These are phyloP conservation scores for Sechiopsis laciniata DNA, from an alignment of 306 rosid species.

Conservation along the genomic window DNA sequence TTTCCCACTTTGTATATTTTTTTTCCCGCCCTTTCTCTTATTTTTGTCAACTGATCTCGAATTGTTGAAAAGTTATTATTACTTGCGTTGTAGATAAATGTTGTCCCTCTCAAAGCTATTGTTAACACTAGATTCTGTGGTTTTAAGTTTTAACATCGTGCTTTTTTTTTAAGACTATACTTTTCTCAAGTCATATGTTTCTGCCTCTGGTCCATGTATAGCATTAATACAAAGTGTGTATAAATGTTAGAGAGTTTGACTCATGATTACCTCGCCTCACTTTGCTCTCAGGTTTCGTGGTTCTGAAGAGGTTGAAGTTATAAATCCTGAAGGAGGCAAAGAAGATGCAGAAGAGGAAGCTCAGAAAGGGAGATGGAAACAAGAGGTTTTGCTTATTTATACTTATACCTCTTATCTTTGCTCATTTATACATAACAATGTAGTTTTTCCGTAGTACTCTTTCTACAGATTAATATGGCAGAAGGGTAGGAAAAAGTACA, in stretches of 20 bases:
- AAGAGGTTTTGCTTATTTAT: slow-evolving; percentile 44
- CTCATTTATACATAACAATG: background rate
- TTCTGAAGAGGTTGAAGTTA: slow-evolving; percentile 83
- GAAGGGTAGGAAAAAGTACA: background rate
- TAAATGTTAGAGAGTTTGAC: slow-evolving; percentile 17
- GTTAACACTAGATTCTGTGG: background rate
- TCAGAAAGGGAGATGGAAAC: slow-evolving; percentile 86
- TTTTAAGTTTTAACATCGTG: too few relatives aligned
- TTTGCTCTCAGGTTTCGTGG: slow-evolving; percentile 54
- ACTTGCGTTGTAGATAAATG: background rate
- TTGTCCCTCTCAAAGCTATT: background rate
- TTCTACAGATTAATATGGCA: background rate
- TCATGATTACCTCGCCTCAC: slow-evolving; percentile 9
- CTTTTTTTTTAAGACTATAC: background rate
- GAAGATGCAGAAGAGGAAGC: slow-evolving; percentile 90
- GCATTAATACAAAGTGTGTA: background rate
- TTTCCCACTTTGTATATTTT: background rate
- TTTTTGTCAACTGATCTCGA: background rate
- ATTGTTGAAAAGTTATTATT: background rate
- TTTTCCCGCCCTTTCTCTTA: background rate
- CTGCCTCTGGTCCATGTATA: background rate
- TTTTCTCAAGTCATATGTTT: background rate
- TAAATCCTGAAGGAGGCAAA: slow-evolving; percentile 91
- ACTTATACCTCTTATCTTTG: background rate
- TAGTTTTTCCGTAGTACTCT: background rate